These are phyloP conservation scores for Puccinia novopanici DNA, from an alignment of 1,284 basidiomycete genomes.

Conservation along the genomic window DNA sequence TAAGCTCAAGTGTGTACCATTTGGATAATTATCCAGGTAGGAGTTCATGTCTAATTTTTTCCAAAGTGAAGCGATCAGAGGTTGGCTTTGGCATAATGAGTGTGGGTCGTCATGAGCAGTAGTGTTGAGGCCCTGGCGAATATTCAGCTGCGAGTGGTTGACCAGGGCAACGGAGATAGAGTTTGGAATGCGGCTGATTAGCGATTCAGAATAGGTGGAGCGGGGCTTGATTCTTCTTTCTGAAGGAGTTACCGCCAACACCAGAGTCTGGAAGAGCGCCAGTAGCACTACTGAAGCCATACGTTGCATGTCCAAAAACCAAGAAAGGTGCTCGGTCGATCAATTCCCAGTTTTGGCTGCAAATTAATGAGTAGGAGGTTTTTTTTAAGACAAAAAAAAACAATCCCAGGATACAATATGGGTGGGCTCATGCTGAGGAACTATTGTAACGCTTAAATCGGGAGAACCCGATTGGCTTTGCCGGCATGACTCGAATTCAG, in stretches of 20 bases:
- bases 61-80: conserved; percentile 34
- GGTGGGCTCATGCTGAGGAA: no score
- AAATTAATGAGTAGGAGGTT: no score
- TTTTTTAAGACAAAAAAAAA: no score
- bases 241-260: background rate
- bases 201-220: background rate
- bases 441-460: background rate
- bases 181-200: background rate
- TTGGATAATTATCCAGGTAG: conserved; percentile 41
- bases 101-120: background rate
- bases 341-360: background rate
- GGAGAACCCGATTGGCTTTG: no score
- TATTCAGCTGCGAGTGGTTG: background rate
- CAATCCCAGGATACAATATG: no score
- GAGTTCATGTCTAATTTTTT: conserved; percentile 41
- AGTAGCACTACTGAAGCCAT: background rate
- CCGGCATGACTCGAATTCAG: no score
- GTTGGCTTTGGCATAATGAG: conserved; percentile 18
- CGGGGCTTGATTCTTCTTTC: background rate
- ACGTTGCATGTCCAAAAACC: background rate
- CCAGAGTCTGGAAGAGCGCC: background rate
- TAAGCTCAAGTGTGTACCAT: conserved; percentile 27
- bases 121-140: background rate
- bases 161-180: background rate
- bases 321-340: background rate